phyloP scores from a whole-genome alignment of 192 early-diverging fungal genomes.

The Phlyctochytrium arcticum region DNA sequence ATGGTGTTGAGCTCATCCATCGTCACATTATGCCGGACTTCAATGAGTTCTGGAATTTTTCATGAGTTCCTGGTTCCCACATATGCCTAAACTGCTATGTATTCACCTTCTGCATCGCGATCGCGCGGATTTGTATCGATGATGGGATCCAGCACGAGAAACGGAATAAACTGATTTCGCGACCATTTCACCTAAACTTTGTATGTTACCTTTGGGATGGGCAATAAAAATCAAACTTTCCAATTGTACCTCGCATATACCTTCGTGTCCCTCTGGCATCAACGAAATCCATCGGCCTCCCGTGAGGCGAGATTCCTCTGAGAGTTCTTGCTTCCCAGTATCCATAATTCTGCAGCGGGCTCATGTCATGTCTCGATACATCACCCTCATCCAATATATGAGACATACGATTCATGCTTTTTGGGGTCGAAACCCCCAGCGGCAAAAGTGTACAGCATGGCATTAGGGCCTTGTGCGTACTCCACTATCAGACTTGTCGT shows the following conservation, averaged over 20 bases:
- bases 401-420: constrained; percentile 42
- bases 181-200: constrained; percentile 53
- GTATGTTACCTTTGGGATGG: not conserved
- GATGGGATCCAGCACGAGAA: constrained; percentile 44
- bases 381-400: not conserved
- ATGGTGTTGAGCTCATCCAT: constrained; percentile 13
- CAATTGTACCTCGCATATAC: constrained; percentile 41
- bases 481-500: constrained; percentile 54
- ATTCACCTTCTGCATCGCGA: constrained; percentile 50
- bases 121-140: constrained; percentile 32
- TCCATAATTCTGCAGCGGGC: constrained; percentile 48
- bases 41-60: too few relatives aligned
- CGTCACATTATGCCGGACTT: constrained; percentile 9
- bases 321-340: constrained; percentile 49
- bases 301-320: constrained; percentile 54
- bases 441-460: constrained; percentile 54
- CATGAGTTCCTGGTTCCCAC: too few relatives aligned
- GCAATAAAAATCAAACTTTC: not conserved
- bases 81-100: too few relatives aligned
- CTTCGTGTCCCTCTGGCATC: constrained; percentile 36
- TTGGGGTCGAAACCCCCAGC: constrained; percentile 49
- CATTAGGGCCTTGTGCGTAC: constrained; percentile 57
- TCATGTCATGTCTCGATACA: too few relatives aligned
- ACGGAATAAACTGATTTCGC: constrained; percentile 55
- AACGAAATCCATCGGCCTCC: constrained; percentile 47